Conservation (phyloP, 2,329 filamentous ascomycete species). For the Xylariaceae sp. region DNA sequence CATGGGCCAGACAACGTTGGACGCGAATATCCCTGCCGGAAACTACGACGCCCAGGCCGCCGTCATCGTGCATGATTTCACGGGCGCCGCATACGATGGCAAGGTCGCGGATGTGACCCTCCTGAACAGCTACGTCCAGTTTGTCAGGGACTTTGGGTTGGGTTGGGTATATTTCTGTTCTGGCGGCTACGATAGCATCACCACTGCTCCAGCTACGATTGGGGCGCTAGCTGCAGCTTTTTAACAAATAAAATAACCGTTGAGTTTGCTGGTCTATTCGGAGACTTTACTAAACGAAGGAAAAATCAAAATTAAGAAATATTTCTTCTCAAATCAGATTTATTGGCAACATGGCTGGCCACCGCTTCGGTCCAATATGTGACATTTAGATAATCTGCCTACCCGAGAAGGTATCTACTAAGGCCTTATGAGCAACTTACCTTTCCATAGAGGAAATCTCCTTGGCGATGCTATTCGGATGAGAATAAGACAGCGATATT, state of each 20-base stretch:
- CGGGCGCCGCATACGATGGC: slow-evolving; percentile 3
- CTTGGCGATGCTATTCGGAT: too few species aligned
- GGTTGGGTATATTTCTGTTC: slow-evolving; percentile 27
- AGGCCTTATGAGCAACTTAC: too few species aligned
- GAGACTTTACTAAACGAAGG: too few species aligned
- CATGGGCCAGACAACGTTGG: slow-evolving; percentile 7
- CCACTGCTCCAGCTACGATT: slow-evolving; percentile 14
- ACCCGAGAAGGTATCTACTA: too few species aligned
- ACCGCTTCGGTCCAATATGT: too few species aligned
- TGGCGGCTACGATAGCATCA: slow-evolving; percentile 22
- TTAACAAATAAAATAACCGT: not conserved
- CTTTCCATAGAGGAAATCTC: too few species aligned
- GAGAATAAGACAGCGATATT: too few species aligned
- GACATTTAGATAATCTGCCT: too few species aligned
- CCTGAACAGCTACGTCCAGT: slow-evolving; percentile 11
- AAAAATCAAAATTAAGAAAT: too few species aligned
- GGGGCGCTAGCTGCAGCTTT: slow-evolving; percentile 15
- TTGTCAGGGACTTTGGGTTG: not conserved
- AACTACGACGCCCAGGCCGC: slow-evolving; percentile 9
- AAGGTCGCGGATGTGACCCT: slow-evolving; percentile 1
- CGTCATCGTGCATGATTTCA: slow-evolving; percentile 22
- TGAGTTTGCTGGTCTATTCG: too few species aligned
- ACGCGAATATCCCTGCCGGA: slow-evolving; percentile 16
- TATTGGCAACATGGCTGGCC: too few species aligned
- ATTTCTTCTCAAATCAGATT: too few species aligned